A percentile compares a stretch with the other conserved stretches of the same genome.
Conservation (phyloP, 139 green algal genomes). For the Raphidocelis subcapitata region DNA sequence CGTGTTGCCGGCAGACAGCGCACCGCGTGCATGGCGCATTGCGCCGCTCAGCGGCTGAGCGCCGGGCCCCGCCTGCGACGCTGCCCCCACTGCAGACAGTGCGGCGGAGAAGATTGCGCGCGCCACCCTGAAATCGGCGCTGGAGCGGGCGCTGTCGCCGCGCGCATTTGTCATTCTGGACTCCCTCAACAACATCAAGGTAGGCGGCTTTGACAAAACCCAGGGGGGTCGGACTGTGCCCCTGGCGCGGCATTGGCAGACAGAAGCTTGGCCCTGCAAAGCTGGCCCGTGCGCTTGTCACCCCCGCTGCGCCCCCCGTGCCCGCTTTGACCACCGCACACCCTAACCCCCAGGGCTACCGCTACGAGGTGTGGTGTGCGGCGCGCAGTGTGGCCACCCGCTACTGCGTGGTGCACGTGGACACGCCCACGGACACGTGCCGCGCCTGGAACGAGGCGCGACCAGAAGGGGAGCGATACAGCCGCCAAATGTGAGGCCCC, state of each 20-base stretch:
- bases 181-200: conserved; percentile 95
- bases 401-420: conserved; percentile 90
- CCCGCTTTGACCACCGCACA: too few relatives aligned
- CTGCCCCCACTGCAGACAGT: conserved; percentile 42
- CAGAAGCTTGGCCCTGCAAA: too few relatives aligned
- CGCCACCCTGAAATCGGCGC: conserved; percentile 62
- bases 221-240: too few relatives aligned
- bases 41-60: neutral
- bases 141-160: conserved; percentile 65
- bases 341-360: conserved; percentile 48
- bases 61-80: too few relatives aligned
- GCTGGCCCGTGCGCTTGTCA: too few relatives aligned
- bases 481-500: conserved; percentile 35
- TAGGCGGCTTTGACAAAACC: neutral
- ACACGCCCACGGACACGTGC: conserved; percentile 56
- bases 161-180: conserved; percentile 82
- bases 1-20: neutral
- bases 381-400: conserved; percentile 70
- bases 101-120: conserved; percentile 83
- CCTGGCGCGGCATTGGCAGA: too few relatives aligned
- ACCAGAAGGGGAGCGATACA: conserved; percentile 29
- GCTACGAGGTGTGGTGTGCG: conserved; percentile 95
- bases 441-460: conserved; percentile 67
- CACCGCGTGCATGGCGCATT: neutral
- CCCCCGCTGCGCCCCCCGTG: too few relatives aligned